phyloP scores from a whole-genome alignment of 1,284 basidiomycete genomes.

The Leccinum fallax region DNA sequence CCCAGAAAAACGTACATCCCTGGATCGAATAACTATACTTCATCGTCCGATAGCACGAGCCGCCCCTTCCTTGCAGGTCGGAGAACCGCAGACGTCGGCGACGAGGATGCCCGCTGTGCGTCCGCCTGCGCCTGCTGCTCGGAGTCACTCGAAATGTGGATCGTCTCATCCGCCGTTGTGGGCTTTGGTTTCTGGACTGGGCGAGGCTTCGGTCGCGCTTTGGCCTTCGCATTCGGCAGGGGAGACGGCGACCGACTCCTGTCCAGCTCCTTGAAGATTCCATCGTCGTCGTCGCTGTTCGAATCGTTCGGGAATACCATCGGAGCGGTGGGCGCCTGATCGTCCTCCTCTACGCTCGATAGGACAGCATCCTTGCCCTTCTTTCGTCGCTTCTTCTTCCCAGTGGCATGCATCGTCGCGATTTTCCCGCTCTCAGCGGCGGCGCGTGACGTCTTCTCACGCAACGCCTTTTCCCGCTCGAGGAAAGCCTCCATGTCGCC shows the following conservation, averaged over 20 bases:
- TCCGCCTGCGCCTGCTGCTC: conserved; percentile 12
- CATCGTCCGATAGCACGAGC: conserved; percentile 50
- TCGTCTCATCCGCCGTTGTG: conserved; percentile 7
- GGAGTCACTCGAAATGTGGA: conserved; percentile 30
- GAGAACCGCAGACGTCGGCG: conserved; percentile 10
- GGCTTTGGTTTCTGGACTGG: conserved; percentile 23
- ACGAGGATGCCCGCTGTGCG: background rate
- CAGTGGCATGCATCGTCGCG: conserved; percentile 63
- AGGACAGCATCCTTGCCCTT: conserved; percentile 21
- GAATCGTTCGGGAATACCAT: conserved; percentile 16
- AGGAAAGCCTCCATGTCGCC: conserved; percentile 80
- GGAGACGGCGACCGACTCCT: conserved; percentile 31
- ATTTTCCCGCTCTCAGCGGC: conserved; percentile 48
- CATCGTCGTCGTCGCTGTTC: conserved; percentile 27
- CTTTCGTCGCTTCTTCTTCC: conserved; percentile 68
- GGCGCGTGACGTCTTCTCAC: conserved; percentile 50
- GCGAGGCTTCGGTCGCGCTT: conserved; percentile 34
- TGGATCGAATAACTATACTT: conserved; percentile 24
- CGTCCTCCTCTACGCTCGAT: conserved; percentile 14
- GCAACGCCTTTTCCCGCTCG: conserved; percentile 64
- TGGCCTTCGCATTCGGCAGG: conserved; percentile 8
- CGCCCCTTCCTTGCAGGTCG: conserved; percentile 35
- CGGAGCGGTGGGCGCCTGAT: background rate
- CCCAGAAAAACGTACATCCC: conserved; percentile 6
- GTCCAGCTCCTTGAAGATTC: conserved; percentile 22